Conservation (phyloP, 2,329 filamentous ascomycete genomes). For the Ophiostoma populinum region DNA sequence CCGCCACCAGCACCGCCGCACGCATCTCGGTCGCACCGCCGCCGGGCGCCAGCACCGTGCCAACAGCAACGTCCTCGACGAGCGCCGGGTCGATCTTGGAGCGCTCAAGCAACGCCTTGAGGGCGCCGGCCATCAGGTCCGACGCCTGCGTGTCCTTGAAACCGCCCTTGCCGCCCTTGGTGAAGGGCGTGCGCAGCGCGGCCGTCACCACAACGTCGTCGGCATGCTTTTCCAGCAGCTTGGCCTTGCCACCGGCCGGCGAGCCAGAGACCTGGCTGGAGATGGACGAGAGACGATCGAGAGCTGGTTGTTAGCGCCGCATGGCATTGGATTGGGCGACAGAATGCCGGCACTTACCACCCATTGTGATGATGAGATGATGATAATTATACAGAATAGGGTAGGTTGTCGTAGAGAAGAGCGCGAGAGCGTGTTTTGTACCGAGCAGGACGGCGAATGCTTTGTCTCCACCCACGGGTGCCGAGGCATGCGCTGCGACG, state of each 20-base stretch:
- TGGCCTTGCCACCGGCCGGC: slow-evolving; percentile 30
- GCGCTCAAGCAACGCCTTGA: slow-evolving; percentile 65
- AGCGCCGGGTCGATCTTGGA: slow-evolving; percentile 76
- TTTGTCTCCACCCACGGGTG: too few species aligned
- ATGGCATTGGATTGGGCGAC: neutral
- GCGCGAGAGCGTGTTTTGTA: too few species aligned
- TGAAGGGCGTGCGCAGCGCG: slow-evolving; percentile 79
- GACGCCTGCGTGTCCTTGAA: slow-evolving; percentile 89
- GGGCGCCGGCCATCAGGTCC: slow-evolving; percentile 69
- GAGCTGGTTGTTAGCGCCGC: slow-evolving; percentile 21
- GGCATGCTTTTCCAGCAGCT: slow-evolving; percentile 46
- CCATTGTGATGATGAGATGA: slow-evolving; percentile 9
- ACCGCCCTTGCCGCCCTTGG: slow-evolving; percentile 78
- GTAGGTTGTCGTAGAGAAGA: neutral
- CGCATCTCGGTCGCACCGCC: slow-evolving; percentile 95
- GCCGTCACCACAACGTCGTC: slow-evolving; percentile 82
- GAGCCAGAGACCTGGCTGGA: slow-evolving; percentile 38
- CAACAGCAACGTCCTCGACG: slow-evolving; percentile 86
- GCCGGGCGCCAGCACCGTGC: slow-evolving; percentile 78
- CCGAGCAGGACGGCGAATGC: too few species aligned
- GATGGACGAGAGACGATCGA: slow-evolving; percentile 41
- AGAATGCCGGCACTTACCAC: slow-evolving; percentile 10
- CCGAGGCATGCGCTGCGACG: too few species aligned
- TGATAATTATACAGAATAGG: neutral
- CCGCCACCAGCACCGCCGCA: slow-evolving; percentile 75